A percentile compares a stretch with the other conserved stretches of the same genome.
Conservation (phyloP, 176 grass and related monocot genomes). For the Oryza punctata region DNA sequence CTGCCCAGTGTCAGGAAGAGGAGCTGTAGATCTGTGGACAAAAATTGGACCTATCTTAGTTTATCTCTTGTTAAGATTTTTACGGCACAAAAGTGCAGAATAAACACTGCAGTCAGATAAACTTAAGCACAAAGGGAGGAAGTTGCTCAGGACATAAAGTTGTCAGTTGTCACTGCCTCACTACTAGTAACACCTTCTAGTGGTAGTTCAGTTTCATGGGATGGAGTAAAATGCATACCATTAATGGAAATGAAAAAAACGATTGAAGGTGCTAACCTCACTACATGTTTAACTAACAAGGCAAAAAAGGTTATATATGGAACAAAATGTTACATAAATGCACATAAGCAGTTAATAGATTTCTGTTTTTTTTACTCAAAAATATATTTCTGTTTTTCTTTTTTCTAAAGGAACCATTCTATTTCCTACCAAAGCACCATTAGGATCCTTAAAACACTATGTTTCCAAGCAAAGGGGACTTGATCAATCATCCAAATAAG, state of each 20-base stretch:
- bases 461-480: neutral
- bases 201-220: neutral
- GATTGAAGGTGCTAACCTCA: neutral
- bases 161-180: neutral
- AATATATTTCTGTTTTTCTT: too few species aligned
- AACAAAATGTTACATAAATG: neutral
- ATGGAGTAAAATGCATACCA: neutral
- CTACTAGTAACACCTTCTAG: neutral
- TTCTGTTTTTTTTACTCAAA: too few species aligned
- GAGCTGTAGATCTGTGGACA: conserved; percentile 60
- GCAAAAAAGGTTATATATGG: neutral
- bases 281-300: neutral
- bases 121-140: neutral
- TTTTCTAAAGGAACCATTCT: neutral
- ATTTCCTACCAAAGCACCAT: neutral
- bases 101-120: neutral
- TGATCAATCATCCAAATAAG: neutral
- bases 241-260: neutral
- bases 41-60: neutral
- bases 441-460: neutral
- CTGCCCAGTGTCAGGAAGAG: conserved; percentile 90
- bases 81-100: neutral
- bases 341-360: neutral
- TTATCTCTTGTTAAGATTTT: neutral
- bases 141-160: neutral